These are phyloP conservation scores for Saccharomycopsis fermentans DNA, from an alignment of 805 yeast species.

Conservation along the genomic window DNA sequence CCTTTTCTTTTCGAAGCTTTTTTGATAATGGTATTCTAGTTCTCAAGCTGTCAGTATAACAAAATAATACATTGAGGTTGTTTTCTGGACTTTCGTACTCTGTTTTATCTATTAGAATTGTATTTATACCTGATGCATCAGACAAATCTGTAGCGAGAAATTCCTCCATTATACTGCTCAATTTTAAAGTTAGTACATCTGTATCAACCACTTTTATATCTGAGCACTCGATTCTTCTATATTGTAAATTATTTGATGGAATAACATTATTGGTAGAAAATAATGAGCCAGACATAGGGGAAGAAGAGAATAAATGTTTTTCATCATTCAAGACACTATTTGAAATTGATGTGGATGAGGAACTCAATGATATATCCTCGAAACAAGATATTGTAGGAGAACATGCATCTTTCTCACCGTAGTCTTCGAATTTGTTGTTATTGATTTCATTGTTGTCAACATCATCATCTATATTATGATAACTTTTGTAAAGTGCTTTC, in stretches of 20 bases:
- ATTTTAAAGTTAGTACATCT: not conserved
- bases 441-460: not conserved
- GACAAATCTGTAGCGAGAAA: not conserved
- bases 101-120: not conserved
- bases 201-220: not conserved
- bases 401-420: not conserved
- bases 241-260: not conserved
- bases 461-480: slow-evolving; percentile 2
- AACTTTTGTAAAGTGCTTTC: slow-evolving; percentile 20
- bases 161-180: not conserved
- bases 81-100: not conserved
- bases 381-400: not conserved
- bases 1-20: not conserved
- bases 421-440: not conserved
- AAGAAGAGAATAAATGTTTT: not conserved
- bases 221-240: not conserved
- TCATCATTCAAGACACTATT: not conserved
- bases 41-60: not conserved
- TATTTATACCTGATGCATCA: not conserved
- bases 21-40: not conserved
- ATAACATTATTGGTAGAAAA: not conserved
- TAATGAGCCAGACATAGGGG: not conserved
- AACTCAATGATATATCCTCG: not conserved
- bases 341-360: not conserved
- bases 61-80: not conserved